phyloP scores from a whole-genome alignment of 2,329 filamentous ascomycete species.

The Pleurostoma richardsiae region DNA sequence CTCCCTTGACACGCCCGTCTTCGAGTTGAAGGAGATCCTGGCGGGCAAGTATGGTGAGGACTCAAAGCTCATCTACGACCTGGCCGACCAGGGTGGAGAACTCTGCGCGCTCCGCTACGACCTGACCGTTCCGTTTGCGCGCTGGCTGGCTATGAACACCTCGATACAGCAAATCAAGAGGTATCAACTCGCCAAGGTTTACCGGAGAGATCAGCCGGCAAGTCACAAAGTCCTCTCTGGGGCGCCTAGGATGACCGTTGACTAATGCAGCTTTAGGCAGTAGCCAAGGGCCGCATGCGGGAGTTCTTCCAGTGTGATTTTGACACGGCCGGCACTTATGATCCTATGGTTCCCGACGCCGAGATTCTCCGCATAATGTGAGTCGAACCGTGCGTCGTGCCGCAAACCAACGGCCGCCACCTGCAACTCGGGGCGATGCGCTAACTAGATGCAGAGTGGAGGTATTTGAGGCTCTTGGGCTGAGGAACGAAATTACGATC shows the following conservation, averaged over 20 bases:
- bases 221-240: too few species aligned
- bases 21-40: constrained; percentile 71
- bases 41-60: constrained; percentile 25
- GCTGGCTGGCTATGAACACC: constrained; percentile 89
- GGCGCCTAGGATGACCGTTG: too few species aligned
- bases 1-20: constrained; percentile 68
- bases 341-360: constrained; percentile 87
- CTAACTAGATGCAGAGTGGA: constrained; percentile 43
- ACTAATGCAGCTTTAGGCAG: constrained; percentile 30
- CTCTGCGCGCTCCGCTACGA: constrained; percentile 78
- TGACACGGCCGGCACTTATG: constrained; percentile 83
- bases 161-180: constrained; percentile 79
- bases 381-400: too few species aligned
- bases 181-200: constrained; percentile 70
- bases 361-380: constrained; percentile 75
- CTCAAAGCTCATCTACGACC: constrained; percentile 67
- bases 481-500: constrained; percentile 66
- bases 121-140: constrained; percentile 77
- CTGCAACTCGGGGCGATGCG: too few species aligned
- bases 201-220: constrained; percentile 64
- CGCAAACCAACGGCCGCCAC: too few species aligned
- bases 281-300: constrained; percentile 86
- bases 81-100: constrained; percentile 79
- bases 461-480: constrained; percentile 70
- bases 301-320: constrained; percentile 98